phyloP scores from a whole-genome alignment of 768 basidiomycete species.

The Lanmaoa pseudosensibilis region DNA sequence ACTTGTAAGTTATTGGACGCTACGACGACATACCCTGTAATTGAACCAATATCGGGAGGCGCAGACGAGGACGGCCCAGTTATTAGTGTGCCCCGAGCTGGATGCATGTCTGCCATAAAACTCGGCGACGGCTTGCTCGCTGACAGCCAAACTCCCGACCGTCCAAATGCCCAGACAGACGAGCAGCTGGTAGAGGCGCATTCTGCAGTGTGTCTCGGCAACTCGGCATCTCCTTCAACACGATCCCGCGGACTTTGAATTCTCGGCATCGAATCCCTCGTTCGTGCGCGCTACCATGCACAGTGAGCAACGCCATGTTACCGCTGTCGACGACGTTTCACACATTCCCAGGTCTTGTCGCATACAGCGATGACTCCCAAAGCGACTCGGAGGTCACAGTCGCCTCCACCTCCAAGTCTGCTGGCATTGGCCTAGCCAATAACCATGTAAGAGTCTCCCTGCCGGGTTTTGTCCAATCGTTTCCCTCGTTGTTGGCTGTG shows the following conservation, averaged over 20 bases:
- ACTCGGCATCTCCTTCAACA: constrained; percentile 14
- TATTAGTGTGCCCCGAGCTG: constrained; percentile 75
- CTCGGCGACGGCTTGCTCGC: constrained; percentile 41
- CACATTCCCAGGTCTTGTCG: constrained; percentile 49
- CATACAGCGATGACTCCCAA: constrained; percentile 64
- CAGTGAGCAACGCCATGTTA: constrained; percentile 22
- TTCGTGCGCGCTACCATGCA: constrained; percentile 26
- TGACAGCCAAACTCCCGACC: constrained; percentile 28
- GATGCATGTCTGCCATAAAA: constrained; percentile 48
- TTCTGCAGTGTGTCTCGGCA: constrained; percentile 31
- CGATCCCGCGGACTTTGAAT: constrained; percentile 27
- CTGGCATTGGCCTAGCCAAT: constrained; percentile 13
- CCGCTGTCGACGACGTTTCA: constrained; percentile 3
- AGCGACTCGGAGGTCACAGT: constrained; percentile 53
- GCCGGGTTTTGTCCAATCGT: constrained; percentile 39
- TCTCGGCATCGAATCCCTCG: neutral
- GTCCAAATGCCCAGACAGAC: constrained; percentile 38
- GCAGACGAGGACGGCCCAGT: constrained; percentile 97
- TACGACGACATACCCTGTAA: constrained; percentile 68
- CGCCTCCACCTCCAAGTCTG: constrained; percentile 30
- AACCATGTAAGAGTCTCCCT: constrained; percentile 64
- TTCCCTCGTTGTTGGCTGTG: constrained; percentile 67
- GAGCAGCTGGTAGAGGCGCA: constrained; percentile 32
- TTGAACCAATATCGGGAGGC: constrained; percentile 98
- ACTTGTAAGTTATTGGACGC: neutral